Conservation (phyloP, 345 rosid species). For the Hibiscus trionum region DNA sequence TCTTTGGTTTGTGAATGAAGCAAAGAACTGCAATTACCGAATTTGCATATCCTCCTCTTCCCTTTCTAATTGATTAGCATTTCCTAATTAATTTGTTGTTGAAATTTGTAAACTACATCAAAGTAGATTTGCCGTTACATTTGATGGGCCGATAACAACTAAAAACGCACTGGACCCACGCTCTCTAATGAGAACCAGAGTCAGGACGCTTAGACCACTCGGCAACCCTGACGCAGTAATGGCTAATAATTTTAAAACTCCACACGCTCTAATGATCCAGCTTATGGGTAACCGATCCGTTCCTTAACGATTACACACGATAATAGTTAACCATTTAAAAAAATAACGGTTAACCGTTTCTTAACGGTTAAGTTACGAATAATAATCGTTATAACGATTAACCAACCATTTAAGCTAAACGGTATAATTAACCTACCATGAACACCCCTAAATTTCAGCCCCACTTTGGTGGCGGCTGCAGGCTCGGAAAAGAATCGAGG, state of each 20-base stretch:
- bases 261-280: background rate
- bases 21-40: background rate
- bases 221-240: slow-evolving; percentile 24
- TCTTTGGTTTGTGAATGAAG: background rate
- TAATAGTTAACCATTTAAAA: too few species aligned
- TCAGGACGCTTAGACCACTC: slow-evolving; percentile 10
- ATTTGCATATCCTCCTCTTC: background rate
- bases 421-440: too few species aligned
- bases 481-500: background rate
- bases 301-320: too few species aligned
- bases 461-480: background rate
- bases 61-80: background rate
- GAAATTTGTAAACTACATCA: background rate
- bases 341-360: too few species aligned
- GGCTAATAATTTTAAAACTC: background rate
- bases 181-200: slow-evolving; percentile 12
- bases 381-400: too few species aligned
- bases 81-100: background rate
- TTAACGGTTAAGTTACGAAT: too few species aligned
- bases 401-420: too few species aligned
- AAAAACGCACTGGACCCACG: background rate
- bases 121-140: background rate
- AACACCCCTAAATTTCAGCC: background rate
- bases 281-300: too few species aligned
- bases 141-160: background rate